Percentiles rank a stretch among this genome's conserved stretches.
Conservation (phyloP, 106 monocot species). For the Iris macrosiphon region DNA sequence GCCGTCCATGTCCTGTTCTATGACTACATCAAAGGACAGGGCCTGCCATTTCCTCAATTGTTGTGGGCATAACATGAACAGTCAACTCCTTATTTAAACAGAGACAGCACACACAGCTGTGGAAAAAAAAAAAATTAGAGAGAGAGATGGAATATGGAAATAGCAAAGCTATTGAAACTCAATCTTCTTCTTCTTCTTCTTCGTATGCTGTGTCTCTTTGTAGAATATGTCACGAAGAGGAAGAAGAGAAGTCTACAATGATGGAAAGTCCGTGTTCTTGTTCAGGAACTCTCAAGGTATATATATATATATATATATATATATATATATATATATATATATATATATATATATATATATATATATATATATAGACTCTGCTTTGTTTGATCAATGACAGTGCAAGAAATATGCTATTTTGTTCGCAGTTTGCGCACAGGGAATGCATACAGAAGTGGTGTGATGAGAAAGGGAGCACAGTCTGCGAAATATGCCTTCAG, state of each 20-base stretch:
- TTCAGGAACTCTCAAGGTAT: conserved; percentile 90
- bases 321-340: too few relatives aligned
- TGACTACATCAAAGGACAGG: too few relatives aligned
- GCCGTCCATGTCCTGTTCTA: too few relatives aligned
- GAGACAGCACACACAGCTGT: too few relatives aligned
- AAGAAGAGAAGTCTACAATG: conserved; percentile 41
- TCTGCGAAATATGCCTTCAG: conserved; percentile 89
- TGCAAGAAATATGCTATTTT: neutral
- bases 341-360: too few relatives aligned
- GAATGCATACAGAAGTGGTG: conserved; percentile 92
- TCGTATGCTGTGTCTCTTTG: conserved; percentile 27
- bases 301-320: too few relatives aligned
- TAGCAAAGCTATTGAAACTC: neutral
- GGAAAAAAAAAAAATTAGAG: conserved; percentile 9
- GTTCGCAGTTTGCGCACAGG: conserved; percentile 76
- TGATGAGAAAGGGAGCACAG: conserved; percentile 73
- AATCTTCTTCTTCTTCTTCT: conserved; percentile 13
- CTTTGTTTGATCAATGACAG: too few relatives aligned
- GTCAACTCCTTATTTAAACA: too few relatives aligned
- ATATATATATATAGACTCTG: too few relatives aligned
- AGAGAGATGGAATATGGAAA: conserved; percentile 20
- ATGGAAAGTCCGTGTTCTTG: conserved; percentile 94
- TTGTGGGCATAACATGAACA: too few relatives aligned
- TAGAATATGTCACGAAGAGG: conserved; percentile 96
- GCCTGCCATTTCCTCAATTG: too few relatives aligned